Evolutionary conservation across 1,139 yeast genomes (phyloP), one percentile per base, ranked within the genome.

Genomic region (Blastobotrys malaysiensis): DNA sequence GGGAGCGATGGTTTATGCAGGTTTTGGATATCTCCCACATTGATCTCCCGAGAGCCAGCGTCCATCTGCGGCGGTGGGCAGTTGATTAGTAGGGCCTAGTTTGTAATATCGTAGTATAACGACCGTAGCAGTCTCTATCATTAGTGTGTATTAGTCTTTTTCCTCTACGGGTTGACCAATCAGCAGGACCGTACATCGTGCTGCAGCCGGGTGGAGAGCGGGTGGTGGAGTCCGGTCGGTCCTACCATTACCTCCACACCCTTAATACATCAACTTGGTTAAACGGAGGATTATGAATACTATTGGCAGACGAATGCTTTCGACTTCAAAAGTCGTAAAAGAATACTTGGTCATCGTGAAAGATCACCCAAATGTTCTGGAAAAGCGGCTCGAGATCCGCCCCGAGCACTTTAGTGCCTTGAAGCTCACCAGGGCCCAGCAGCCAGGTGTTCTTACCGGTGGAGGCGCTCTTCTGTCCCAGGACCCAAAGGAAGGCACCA

Each of bases 351-450:
- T 83, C n/a, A 76, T 84, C 61, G 79, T 86, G 45, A 84, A 76
- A 66, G 95, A 87, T 68, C 80, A 80, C 63, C 86, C 88, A 50
- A 82, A 81, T 39, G 69, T 79, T 50, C 86, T 83, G 65, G 77
- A 89, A 65, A 63, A 79, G 24, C 68, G 75, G 44, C 48, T 69
- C 50, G 58, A 58, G 13, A 77, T 77, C 48, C 80, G 93, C 66
- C 74, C 81, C 4, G 73, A 73, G 52, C 95, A 88, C 67, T 68
- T 87, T 36, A 78, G 78, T 18, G 27, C 24, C 43, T 9, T 54
- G 45, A 46, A 21, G n/a, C 44, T 7, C 18, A 11, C 22, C 22
- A 43, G 44, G 22, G 45, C 48, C 2, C 22, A 46, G 19, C 45
- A 45, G 5, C 13, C 45, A 5, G 36, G 36, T 1, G 44, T 31